Evolutionary conservation across 805 yeast genomes (phyloP).

Genomic region (Saccharomycopsis microspora): DNA sequence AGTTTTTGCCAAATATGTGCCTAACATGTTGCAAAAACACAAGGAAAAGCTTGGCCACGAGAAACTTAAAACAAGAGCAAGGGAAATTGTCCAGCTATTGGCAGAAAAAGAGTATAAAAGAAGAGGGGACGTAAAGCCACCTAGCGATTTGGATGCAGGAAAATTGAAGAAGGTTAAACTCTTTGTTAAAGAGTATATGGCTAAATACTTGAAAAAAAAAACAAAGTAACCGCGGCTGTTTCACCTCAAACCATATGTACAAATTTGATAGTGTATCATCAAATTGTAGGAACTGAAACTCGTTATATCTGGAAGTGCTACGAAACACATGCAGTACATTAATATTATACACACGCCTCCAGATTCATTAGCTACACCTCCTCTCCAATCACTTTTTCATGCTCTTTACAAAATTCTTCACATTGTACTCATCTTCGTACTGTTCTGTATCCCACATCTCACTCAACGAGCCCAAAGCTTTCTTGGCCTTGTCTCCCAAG

Average conservation of each 20-base stretch:
- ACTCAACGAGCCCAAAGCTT: conserved; percentile 77
- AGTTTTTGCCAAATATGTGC: conserved; percentile 62
- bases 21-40: conserved; percentile 63
- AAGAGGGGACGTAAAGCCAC: conserved; percentile 30
- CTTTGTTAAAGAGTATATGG: conserved; percentile 57
- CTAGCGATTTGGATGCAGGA: conserved; percentile 46
- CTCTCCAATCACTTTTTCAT: conserved; percentile 1
- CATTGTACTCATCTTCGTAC: conserved; percentile 92
- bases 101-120: conserved; percentile 57
- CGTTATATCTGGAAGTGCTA: not conserved
- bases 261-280: too few species aligned
- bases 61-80: conserved; percentile 62
- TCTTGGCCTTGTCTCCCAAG: conserved; percentile 74
- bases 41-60: conserved; percentile 61
- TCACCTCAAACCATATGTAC: too few species aligned
- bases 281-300: too few species aligned
- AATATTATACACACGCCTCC: not conserved
- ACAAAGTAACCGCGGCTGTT: not conserved
- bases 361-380: not conserved
- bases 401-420: conserved; percentile 59
- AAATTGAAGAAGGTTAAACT: conserved; percentile 59
- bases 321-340: not conserved
- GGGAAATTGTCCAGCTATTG: conserved; percentile 60
- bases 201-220: conserved; percentile 28
- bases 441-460: conserved; percentile 96